Base-by-base conservation (phyloP, 192 early-diverging fungal genomes). In the Umbelopsis sp. region DNA sequence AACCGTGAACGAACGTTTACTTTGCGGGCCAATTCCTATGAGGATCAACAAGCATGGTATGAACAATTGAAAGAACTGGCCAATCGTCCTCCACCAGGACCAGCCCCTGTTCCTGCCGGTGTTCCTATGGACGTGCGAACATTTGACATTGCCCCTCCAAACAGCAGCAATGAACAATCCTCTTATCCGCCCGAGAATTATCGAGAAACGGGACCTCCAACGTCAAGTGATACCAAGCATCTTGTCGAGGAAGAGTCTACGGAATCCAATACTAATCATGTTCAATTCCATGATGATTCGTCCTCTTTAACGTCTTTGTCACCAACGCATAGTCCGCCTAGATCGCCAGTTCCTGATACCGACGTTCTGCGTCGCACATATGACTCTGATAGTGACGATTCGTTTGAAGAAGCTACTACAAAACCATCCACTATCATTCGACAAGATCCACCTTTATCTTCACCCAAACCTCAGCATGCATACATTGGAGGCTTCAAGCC, bases 401-500 rank as follows among this genome's bases (percentile, higher is more conserved):
- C 55, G 11, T 61, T 33, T 61, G 55, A 61, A 61, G 55, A 61
- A 33, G 55, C 55, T 12, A 11, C 30, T 2, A 12, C 55, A 16
- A 6, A 33, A 16, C 11, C 55, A 4, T 61, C 55, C 15, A 61
- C 25, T n/a, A 16, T 61, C 30, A 15, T 61, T 16, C 55, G 55
- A 33, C 55, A 61, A 33, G 5, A 61, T 37, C 55, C 55, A 18
- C 55, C 55, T 35, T 11, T 61, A 16, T 12, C 55, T 61, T 61
- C 55, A 37, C 55, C 55, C 7, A 61, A 61, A 15, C 55, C 55
- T 8, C 27, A 61, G 30, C 55, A 61, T 35, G 55, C 55, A 11
- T 61, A 61, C 30, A 61, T 61, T 61, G 55, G 55, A 30, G 55
- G 55, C 13, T 61, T 16, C 13, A 61, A 61, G 13, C 55, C 55